A percentile compares a stretch with the other conserved stretches of the same genome.
These are phyloP conservation scores for Henckelia pumila DNA, from an alignment of 257 asterid species.

Conservation along the genomic window DNA sequence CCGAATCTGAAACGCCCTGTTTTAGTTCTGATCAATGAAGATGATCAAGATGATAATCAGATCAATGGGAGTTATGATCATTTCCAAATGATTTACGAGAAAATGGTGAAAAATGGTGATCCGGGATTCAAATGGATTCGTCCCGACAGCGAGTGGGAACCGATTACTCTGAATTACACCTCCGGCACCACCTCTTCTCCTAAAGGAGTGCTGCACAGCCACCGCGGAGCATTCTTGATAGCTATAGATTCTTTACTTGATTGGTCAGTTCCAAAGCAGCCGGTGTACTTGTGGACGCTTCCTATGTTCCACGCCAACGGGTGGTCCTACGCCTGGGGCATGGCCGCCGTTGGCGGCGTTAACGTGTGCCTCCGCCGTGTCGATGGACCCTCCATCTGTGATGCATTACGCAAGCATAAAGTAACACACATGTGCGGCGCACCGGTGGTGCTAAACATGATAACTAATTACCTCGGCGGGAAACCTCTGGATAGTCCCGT, in stretches of 20 bases:
- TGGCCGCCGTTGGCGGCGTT: conserved; percentile 51
- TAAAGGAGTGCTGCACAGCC: conserved; percentile 53
- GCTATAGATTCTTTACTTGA: conserved; percentile 30
- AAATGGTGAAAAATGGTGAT: conserved; percentile 38
- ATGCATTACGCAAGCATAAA: conserved; percentile 23
- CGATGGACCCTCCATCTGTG: conserved; percentile 27
- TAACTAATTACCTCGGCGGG: conserved; percentile 24
- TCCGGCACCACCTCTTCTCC: conserved; percentile 63
- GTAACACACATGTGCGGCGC: conserved; percentile 51
- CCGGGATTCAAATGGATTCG: conserved; percentile 38
- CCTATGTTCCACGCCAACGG: conserved; percentile 62
- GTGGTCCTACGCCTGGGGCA: conserved; percentile 51
- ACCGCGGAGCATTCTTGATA: conserved; percentile 37
- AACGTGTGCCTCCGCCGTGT: conserved; percentile 51
- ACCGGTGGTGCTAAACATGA: conserved; percentile 44
- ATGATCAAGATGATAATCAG: neutral
- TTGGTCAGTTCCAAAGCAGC: conserved; percentile 39
- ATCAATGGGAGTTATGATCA: neutral
- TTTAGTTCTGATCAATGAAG: conserved; percentile 34
- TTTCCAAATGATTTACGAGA: conserved; percentile 30
- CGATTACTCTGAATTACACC: conserved; percentile 46
- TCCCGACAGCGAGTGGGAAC: conserved; percentile 47
- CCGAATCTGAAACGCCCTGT: conserved; percentile 22
- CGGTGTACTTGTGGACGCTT: conserved; percentile 47
- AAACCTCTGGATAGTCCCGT: conserved; percentile 23